phyloP scores from a whole-genome alignment of 345 rosid species.

The Lumnitzera racemosa region DNA sequence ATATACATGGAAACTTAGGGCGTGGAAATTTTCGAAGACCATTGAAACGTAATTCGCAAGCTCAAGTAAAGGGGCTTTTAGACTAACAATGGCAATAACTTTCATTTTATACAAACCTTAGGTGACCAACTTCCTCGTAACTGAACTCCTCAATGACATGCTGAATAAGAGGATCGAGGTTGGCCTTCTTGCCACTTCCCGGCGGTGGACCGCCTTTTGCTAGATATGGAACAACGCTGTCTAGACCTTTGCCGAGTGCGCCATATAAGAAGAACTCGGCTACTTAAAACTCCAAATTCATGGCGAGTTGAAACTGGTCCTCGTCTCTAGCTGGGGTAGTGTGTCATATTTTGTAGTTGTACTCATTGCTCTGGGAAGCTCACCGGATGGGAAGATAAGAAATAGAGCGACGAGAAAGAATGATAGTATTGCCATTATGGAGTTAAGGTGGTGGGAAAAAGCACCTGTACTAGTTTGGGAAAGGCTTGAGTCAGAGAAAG shows the following conservation, averaged over 20 bases:
- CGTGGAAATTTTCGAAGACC: no score
- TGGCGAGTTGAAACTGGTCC: slow-evolving; percentile 21
- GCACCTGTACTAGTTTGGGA: no score
- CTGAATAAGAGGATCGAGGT: slow-evolving; percentile 31
- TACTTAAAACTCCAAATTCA: slow-evolving; percentile 30
- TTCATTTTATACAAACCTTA: slow-evolving; percentile 30
- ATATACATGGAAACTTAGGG: background rate
- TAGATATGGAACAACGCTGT: slow-evolving; percentile 11
- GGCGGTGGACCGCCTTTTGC: slow-evolving; percentile 31
- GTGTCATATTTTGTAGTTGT: background rate
- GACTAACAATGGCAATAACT: background rate
- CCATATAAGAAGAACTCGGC: slow-evolving; percentile 21
- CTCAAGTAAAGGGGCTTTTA: no score
- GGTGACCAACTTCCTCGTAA: slow-evolving; percentile 65
- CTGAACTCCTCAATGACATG: slow-evolving; percentile 53
- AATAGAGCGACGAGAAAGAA: no score
- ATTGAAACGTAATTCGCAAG: no score
- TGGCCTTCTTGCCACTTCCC: slow-evolving; percentile 32
- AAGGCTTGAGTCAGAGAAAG: no score
- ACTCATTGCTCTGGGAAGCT: no score
- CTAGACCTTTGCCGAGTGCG: slow-evolving; percentile 21
- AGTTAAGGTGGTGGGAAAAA: no score
- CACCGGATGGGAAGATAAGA: no score
- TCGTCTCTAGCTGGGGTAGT: slow-evolving; percentile 12
- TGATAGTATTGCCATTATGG: no score